Conservation (phyloP, 495 filamentous ascomycete species). For the Hypomontagnella monticulosa region DNA sequence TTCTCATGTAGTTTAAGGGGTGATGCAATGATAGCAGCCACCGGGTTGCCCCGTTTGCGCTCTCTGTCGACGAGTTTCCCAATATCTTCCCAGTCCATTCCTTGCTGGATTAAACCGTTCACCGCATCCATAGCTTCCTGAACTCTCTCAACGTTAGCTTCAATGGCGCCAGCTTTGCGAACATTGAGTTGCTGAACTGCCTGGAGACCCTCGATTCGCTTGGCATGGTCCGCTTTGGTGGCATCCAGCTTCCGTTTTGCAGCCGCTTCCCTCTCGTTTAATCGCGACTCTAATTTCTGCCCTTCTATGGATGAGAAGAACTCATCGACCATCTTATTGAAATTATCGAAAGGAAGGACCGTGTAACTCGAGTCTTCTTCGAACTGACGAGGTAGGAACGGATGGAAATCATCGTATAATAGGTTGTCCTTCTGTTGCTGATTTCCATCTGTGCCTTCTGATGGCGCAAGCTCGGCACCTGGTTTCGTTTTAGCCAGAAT, state of each 20-base stretch:
- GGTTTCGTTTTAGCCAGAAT: slow-evolving; percentile 80
- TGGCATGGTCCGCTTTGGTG: slow-evolving; percentile 81
- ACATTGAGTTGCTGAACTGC: slow-evolving; percentile 82
- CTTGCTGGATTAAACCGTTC: slow-evolving; percentile 86
- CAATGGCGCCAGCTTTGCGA: slow-evolving; percentile 87
- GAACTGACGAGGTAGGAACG: slow-evolving; percentile 88
- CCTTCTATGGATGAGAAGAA: slow-evolving; percentile 97
- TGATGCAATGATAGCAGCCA: slow-evolving; percentile 86
- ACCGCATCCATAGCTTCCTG: slow-evolving; percentile 92
- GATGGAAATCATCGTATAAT: slow-evolving; percentile 95
- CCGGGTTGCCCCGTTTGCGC: slow-evolving; percentile 79
- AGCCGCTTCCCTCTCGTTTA: slow-evolving; percentile 80
- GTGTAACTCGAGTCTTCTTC: slow-evolving; percentile 68
- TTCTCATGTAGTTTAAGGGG: slow-evolving; percentile 91
- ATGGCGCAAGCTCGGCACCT: slow-evolving; percentile 36
- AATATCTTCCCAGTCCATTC: slow-evolving; percentile 97
- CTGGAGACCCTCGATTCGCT: slow-evolving; percentile 82
- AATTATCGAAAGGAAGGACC: slow-evolving; percentile 79
- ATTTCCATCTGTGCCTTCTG: slow-evolving; percentile 47
- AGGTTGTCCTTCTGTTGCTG: slow-evolving; percentile 59
- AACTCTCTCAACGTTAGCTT: slow-evolving; percentile 87
- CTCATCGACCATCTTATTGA: slow-evolving; percentile 93
- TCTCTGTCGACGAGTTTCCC: slow-evolving; percentile 87
- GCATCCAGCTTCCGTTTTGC: slow-evolving; percentile 85
- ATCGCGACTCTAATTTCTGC: slow-evolving; percentile 84